phyloP scores from a whole-genome alignment of 116 monocot genomes.

The Posidonia oceanica region DNA sequence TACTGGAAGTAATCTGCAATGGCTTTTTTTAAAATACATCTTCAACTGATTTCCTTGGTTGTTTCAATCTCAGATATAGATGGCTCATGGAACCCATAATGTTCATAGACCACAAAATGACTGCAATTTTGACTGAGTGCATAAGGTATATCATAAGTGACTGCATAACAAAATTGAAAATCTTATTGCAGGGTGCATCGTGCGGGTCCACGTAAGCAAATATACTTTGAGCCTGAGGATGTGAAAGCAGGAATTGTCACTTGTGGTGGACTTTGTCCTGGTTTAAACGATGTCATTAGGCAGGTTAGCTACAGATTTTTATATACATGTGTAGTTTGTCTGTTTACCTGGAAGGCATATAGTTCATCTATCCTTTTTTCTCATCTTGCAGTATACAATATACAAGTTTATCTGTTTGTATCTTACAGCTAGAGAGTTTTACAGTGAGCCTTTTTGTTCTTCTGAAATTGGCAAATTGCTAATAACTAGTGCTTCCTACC shows the following conservation, averaged over 20 bases:
- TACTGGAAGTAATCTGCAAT: neutral
- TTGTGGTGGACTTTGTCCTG: constrained; percentile 91
- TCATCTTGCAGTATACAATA: neutral
- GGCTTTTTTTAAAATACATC: neutral
- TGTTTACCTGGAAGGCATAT: neutral
- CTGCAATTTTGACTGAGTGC: no score
- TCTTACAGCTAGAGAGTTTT: no score
- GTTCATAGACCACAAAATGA: neutral
- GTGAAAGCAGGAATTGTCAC: constrained; percentile 85
- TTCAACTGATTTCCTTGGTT: neutral
- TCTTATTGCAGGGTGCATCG: constrained; percentile 30
- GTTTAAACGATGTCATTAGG: constrained; percentile 90
- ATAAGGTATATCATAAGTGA: no score
- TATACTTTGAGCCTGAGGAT: constrained; percentile 61
- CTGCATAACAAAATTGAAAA: no score
- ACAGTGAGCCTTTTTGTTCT: no score
- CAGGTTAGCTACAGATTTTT: constrained; percentile 33
- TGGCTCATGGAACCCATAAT: neutral
- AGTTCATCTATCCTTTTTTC: neutral
- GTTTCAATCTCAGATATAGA: neutral
- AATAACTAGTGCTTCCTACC: no score
- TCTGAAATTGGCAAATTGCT: no score
- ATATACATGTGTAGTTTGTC: neutral
- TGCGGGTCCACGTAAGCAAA: constrained; percentile 73
- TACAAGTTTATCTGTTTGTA: no score